Conservation (phyloP, 2,329 filamentous ascomycete species). For the Trichophyton simii region DNA sequence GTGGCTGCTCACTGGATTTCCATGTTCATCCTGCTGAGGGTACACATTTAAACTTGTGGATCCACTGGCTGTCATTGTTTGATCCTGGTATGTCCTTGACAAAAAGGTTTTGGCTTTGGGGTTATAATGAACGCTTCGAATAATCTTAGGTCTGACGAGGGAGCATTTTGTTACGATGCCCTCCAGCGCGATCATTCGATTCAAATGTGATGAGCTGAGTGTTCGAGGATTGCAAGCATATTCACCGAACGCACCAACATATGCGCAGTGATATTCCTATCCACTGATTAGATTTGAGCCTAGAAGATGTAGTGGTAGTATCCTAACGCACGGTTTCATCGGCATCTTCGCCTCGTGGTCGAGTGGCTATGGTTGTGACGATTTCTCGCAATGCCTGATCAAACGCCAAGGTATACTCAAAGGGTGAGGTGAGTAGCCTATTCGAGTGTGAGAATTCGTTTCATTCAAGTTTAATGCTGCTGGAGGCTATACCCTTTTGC, state of each 20-base stretch:
- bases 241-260: conserved; percentile 87
- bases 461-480: neutral
- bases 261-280: conserved; percentile 77
- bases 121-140: conserved; percentile 95
- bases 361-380: conserved; percentile 55
- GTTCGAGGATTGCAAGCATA: conserved; percentile 91
- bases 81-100: conserved; percentile 82
- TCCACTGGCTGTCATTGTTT: conserved; percentile 87
- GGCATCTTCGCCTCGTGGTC: conserved; percentile 49
- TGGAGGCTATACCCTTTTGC: conserved; percentile 47
- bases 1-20: conserved; percentile 52
- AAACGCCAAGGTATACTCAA: conserved; percentile 80
- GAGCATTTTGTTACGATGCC: conserved; percentile 96
- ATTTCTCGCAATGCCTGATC: conserved; percentile 82
- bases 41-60: conserved; percentile 85
- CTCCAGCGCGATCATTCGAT: conserved; percentile 93
- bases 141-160: conserved; percentile 88
- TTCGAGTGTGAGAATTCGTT: conserved; percentile 12
- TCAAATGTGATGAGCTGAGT: conserved; percentile 74
- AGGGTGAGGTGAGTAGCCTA: conserved; percentile 65
- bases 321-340: conserved; percentile 51
- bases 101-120: conserved; percentile 77
- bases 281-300: neutral
- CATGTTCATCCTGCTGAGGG: conserved; percentile 82
- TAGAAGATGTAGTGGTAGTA: neutral